Percentiles rank a stretch among this genome's conserved stretches.
Conservation (phyloP, 106 monocot species). For the Dendrobium chrysotoxum region DNA sequence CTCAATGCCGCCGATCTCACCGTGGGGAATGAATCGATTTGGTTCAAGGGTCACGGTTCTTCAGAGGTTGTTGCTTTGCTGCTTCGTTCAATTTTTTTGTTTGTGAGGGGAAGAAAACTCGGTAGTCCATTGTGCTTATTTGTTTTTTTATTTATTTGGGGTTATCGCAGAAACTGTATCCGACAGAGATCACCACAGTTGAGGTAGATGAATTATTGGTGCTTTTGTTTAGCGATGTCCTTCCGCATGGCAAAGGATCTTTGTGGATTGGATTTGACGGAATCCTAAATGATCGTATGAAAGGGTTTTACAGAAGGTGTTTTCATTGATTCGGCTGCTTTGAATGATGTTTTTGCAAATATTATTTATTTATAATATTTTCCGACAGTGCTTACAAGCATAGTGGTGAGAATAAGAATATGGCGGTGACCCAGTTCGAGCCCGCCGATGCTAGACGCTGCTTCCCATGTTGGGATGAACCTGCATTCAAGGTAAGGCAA, state of each 20-base stretch:
- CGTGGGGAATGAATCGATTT: constrained; percentile 37
- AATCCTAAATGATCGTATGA: constrained; percentile 80
- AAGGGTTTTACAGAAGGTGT: constrained; percentile 88
- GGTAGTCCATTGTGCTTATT: not conserved
- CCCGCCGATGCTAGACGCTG: constrained; percentile 87
- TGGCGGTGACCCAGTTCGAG: constrained; percentile 95
- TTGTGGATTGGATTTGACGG: constrained; percentile 59
- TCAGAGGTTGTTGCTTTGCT: constrained; percentile 9
- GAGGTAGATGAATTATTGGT: constrained; percentile 80
- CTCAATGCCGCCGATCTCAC: constrained; percentile 81
- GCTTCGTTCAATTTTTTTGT: not conserved
- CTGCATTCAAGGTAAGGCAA: constrained; percentile 65
- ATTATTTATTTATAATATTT: constrained; percentile 3
- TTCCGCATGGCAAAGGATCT: constrained; percentile 56
- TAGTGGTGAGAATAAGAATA: constrained; percentile 70
- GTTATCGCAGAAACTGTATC: constrained; percentile 35
- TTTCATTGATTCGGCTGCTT: not conserved
- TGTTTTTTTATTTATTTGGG: not conserved
- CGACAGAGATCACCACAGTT: constrained; percentile 30
- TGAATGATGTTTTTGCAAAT: not conserved
- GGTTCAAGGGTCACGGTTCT: constrained; percentile 18
- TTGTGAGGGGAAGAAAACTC: not conserved
- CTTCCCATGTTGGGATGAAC: constrained; percentile 99
- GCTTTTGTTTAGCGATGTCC: constrained; percentile 35
- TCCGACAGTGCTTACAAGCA: constrained; percentile 54